These are phyloP conservation scores for Solanum ahanhuiri DNA, from an alignment of 257 asterid species.

Conservation along the genomic window DNA sequence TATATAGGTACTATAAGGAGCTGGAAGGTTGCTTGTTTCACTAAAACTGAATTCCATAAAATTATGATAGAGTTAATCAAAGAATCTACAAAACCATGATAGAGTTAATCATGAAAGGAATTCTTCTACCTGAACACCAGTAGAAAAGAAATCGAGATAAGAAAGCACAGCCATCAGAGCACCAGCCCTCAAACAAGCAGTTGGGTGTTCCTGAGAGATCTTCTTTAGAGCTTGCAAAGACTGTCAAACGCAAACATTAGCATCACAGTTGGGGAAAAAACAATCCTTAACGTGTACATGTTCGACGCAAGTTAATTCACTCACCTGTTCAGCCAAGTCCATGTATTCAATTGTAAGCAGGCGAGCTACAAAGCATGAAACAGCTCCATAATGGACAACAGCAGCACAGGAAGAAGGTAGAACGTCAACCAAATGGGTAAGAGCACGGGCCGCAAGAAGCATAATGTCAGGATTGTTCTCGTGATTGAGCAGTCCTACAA, in stretches of 20 bases:
- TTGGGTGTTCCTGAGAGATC: slow-evolving; percentile 97
- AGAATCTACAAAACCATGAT: not conserved
- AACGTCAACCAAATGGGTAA: slow-evolving; percentile 95
- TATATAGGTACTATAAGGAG: not conserved
- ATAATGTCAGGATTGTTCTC: slow-evolving; percentile 91
- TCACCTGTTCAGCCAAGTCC: slow-evolving; percentile 99
- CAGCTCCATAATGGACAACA: slow-evolving; percentile 98
- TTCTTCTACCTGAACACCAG: slow-evolving; percentile 87
- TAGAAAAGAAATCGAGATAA: slow-evolving; percentile 94
- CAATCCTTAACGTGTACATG: not conserved
- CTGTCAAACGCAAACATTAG: slow-evolving; percentile 28
- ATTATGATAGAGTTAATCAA: not conserved
- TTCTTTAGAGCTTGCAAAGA: slow-evolving; percentile 96
- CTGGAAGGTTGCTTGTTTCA: not conserved
- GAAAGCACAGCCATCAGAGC: slow-evolving; percentile 99
- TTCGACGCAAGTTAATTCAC: not conserved
- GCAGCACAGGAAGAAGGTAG: slow-evolving; percentile 94
- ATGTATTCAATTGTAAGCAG: slow-evolving; percentile 90
- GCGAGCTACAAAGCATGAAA: slow-evolving; percentile 86
- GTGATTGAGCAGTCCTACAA: slow-evolving; percentile 84
- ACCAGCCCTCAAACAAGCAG: slow-evolving; percentile 98
- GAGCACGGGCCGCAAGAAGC: slow-evolving; percentile 98
- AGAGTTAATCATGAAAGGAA: not conserved
- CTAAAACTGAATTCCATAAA: not conserved
- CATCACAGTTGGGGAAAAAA: not conserved